These are phyloP conservation scores for Cladophialophora immunda DNA, from an alignment of 2,329 filamentous ascomycete species.

Conservation along the genomic window DNA sequence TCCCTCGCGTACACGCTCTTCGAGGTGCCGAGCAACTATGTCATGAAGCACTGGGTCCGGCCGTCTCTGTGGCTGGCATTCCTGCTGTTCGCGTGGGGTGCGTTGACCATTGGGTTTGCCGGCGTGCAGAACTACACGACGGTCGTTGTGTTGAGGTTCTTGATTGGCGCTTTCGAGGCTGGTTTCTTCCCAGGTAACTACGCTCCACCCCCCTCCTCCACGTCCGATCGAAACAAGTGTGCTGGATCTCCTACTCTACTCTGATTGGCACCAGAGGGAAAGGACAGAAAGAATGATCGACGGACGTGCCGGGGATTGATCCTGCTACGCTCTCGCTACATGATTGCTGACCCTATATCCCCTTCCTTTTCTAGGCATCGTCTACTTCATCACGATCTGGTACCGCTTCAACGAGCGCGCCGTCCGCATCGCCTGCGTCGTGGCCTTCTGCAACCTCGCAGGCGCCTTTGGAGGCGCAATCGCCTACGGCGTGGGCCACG, in stretches of 20 bases:
- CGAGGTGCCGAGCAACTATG: constrained; percentile 55
- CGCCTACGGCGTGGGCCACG: constrained; percentile 46
- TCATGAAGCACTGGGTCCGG: constrained; percentile 52
- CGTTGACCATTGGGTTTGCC: constrained; percentile 58
- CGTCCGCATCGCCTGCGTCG: constrained; percentile 65
- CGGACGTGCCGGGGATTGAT: neutral
- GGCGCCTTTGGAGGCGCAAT: constrained; percentile 61
- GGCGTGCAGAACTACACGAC: constrained; percentile 54
- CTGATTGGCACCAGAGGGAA: neutral
- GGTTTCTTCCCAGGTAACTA: constrained; percentile 54
- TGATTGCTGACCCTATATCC: neutral
- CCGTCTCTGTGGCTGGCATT: constrained; percentile 56
- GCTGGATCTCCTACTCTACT: neutral
- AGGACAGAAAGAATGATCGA: neutral
- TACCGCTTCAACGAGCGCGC: constrained; percentile 65
- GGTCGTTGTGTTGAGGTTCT: constrained; percentile 57
- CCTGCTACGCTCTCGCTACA: neutral
- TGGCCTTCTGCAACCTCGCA: constrained; percentile 63
- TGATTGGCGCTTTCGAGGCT: constrained; percentile 61
- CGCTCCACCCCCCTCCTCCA: neutral
- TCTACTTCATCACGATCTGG: constrained; percentile 63
- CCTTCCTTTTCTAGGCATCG: constrained; percentile 45
- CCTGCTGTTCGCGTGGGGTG: constrained; percentile 61
- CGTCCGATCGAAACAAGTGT: neutral
- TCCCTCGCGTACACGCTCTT: constrained; percentile 53